Evolutionary conservation across 208 protist genomes (phyloP).

Genomic region (Leptomonas pyrrhocoris): DNA sequence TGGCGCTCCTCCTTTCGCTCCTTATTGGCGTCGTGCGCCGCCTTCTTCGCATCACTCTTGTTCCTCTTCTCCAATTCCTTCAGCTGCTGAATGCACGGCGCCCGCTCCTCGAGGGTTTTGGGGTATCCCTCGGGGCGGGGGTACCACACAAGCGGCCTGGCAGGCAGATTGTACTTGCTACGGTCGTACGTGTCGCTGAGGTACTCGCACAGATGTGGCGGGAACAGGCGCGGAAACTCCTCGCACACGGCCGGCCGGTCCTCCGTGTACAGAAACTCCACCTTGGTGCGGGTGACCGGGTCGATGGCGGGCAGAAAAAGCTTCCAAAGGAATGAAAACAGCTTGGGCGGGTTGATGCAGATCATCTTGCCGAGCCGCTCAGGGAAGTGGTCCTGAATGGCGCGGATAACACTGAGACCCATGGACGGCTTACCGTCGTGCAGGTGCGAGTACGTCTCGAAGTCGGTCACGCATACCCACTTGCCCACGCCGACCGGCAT

Average conservation of each 20-base stretch:
- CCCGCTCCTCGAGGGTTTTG: slow-evolving; percentile 38
- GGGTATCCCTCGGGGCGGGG: slow-evolving; percentile 51
- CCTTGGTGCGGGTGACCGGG: slow-evolving; percentile 77
- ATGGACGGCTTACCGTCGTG: slow-evolving; percentile 73
- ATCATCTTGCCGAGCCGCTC: slow-evolving; percentile 86
- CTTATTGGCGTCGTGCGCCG: slow-evolving; percentile 34
- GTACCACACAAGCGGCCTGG: slow-evolving; percentile 59
- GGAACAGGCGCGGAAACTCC: slow-evolving; percentile 71
- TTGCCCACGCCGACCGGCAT: slow-evolving; percentile 88
- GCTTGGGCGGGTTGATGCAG: slow-evolving; percentile 75
- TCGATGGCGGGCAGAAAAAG: slow-evolving; percentile 75
- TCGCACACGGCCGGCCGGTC: slow-evolving; percentile 60
- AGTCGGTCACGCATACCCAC: slow-evolving; percentile 88
- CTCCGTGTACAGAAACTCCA: slow-evolving; percentile 79
- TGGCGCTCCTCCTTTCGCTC: slow-evolving; percentile 10
- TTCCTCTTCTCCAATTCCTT: slow-evolving; percentile 40
- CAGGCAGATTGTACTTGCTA: slow-evolving; percentile 59
- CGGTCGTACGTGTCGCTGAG: slow-evolving; percentile 75
- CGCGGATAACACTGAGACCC: slow-evolving; percentile 56
- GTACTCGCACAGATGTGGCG: slow-evolving; percentile 50
- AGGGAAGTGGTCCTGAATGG: slow-evolving; percentile 84
- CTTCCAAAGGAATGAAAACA: slow-evolving; percentile 83
- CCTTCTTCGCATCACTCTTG: slow-evolving; percentile 32
- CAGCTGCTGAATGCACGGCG: slow-evolving; percentile 38
- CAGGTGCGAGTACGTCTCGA: slow-evolving; percentile 83